Percentiles rank a stretch among this genome's conserved stretches.
Conservation (phyloP, 345 rosid species). For the Salix suchowensis region DNA sequence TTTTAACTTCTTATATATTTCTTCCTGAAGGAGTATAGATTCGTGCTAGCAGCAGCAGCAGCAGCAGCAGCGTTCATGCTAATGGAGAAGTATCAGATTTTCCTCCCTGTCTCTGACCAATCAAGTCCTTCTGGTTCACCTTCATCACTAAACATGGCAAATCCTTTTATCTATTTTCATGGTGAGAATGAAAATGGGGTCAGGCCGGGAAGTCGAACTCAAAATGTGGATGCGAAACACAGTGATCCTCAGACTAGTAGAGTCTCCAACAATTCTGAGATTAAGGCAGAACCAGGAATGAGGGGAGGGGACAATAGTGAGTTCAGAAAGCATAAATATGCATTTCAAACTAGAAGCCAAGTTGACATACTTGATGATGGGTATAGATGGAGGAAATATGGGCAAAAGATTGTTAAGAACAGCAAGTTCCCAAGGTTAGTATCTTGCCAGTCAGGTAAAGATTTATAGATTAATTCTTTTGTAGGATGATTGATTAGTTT, state of each 20-base stretch:
- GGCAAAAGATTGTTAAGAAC: conserved; percentile 41
- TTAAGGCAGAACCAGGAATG: conserved; percentile 4
- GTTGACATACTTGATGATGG: conserved; percentile 53
- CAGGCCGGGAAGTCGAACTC: conserved; percentile 1
- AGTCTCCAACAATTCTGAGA: conserved; percentile 8
- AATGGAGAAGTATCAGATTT: conserved; percentile 23
- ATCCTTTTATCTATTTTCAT: not conserved
- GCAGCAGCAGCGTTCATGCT: not conserved
- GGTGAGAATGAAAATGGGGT: not conserved
- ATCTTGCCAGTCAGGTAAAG: no score
- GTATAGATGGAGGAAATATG: conserved; percentile 51
- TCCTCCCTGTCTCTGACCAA: conserved; percentile 7
- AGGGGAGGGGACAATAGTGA: conserved; percentile 13
- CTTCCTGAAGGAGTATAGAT: not conserved
- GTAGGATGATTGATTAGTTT: not conserved
- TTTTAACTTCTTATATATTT: not conserved
- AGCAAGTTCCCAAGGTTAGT: conserved; percentile 40
- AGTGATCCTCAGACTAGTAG: conserved; percentile 1
- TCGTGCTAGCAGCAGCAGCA: not conserved
- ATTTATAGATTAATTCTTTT: not conserved
- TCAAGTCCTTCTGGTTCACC: conserved; percentile 16
- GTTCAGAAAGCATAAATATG: conserved; percentile 33
- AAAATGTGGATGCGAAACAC: not conserved
- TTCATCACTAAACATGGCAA: conserved; percentile 9
- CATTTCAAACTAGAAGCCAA: conserved; percentile 44